Percentiles rank a stretch among this genome's conserved stretches.
These are phyloP conservation scores for Apium graveolens DNA, from an alignment of 129 eudicot genomes.

Conservation along the genomic window DNA sequence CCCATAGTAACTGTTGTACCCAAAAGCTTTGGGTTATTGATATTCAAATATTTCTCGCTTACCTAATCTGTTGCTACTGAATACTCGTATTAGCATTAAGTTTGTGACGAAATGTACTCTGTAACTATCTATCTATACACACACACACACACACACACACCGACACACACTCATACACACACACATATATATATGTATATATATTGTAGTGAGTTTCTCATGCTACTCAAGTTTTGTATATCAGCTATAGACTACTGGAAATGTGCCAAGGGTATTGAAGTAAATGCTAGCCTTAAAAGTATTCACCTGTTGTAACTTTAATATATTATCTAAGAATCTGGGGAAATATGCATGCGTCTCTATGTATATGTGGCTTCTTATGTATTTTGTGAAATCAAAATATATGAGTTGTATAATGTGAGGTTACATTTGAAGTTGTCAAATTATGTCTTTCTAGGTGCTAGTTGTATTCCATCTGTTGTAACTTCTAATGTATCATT, in stretches of 20 bases:
- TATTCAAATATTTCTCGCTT: neutral
- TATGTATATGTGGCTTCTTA: neutral
- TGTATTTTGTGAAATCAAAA: neutral
- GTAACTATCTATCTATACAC: too few species aligned
- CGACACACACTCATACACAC: too few species aligned
- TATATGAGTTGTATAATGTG: neutral
- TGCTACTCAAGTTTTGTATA: neutral
- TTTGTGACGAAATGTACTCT: too few species aligned
- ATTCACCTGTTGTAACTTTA: neutral
- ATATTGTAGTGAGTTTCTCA: neutral
- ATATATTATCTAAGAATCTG: neutral
- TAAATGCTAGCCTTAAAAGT: neutral
- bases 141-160: too few species aligned
- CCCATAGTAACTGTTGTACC: neutral
- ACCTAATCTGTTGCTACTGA: neutral
- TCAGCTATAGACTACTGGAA: neutral
- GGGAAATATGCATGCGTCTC: neutral
- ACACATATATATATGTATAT: too few species aligned
- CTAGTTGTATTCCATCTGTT: neutral
- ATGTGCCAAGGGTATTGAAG: neutral
- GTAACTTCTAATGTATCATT: neutral
- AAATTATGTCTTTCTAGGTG: constrained; percentile 2
- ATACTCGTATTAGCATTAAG: neutral
- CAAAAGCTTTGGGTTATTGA: neutral
- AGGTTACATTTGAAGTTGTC: neutral